phyloP scores from a whole-genome alignment of 1,139 yeast genomes.

The Nadsonia starkeyi-henricii region DNA sequence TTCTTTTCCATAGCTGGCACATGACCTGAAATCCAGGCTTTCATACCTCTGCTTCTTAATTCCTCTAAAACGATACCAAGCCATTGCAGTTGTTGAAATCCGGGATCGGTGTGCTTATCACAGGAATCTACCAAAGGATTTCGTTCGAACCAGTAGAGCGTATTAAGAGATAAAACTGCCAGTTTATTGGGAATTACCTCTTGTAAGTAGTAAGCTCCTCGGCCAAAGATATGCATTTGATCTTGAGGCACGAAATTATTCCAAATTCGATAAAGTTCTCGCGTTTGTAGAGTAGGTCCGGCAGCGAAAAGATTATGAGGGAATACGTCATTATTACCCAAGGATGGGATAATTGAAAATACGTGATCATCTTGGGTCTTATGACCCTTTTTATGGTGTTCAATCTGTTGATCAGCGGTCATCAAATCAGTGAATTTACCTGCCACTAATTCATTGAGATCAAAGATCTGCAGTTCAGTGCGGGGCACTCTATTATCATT shows the following conservation, averaged over 20 bases:
- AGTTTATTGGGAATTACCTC: conserved; percentile 68
- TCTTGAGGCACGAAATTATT: conserved; percentile 58
- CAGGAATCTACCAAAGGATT: conserved; percentile 79
- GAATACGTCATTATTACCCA: conserved; percentile 80
- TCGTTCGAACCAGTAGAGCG: conserved; percentile 57
- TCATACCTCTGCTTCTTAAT: conserved; percentile 58
- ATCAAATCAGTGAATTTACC: conserved; percentile 25
- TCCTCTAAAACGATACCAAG: conserved; percentile 61
- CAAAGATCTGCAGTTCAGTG: conserved; percentile 54
- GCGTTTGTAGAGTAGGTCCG: conserved; percentile 74
- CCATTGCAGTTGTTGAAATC: conserved; percentile 66
- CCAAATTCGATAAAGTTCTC: conserved; percentile 67
- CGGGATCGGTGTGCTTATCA: conserved; percentile 59
- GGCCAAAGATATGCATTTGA: conserved; percentile 58
- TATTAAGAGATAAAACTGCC: conserved; percentile 67
- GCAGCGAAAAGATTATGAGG: conserved; percentile 76
- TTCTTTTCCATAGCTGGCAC: conserved; percentile 78
- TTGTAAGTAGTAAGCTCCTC: conserved; percentile 60
- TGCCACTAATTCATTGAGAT: conserved; percentile 52
- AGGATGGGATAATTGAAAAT: conserved; percentile 45
- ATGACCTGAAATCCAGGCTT: conserved; percentile 79
- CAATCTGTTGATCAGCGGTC: too few species aligned
- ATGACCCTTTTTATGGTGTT: conserved; percentile 11
- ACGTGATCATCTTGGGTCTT: conserved; percentile 24
- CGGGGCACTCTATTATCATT: conserved; percentile 63